Percentiles rank a stretch among this genome's conserved stretches.
Conservation (phyloP, 768 basidiomycete species). For the Tricholoma hemisulphureum region DNA sequence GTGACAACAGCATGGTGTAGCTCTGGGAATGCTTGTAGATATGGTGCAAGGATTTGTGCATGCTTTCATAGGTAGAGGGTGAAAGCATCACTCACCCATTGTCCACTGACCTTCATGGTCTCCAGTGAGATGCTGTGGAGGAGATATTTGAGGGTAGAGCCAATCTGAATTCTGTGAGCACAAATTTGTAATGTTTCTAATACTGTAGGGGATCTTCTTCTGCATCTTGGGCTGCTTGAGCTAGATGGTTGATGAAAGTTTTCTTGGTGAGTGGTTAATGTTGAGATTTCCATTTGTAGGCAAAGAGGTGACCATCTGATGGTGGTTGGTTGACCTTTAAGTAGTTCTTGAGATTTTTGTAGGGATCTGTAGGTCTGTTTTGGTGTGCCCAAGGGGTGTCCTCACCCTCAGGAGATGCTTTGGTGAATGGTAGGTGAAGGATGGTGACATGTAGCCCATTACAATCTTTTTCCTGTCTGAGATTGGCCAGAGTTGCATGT, state of each 20-base stretch:
- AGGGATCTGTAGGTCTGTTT: constrained; percentile 10
- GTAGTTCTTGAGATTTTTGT: constrained; percentile 2
- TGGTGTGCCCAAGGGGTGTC: constrained; percentile 12
- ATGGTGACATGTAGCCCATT: not conserved
- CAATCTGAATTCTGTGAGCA: constrained; percentile 28
- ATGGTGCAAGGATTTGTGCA: constrained; percentile 14
- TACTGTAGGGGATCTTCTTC: constrained; percentile 10
- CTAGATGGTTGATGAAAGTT: constrained; percentile 17
- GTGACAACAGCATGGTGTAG: not conserved
- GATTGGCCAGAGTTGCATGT: not conserved
- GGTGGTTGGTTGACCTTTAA: constrained; percentile 9
- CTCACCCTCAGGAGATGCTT: constrained; percentile 13
- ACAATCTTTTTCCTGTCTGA: not conserved
- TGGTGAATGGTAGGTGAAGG: constrained; percentile 16
- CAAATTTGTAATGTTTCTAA: too few species aligned
- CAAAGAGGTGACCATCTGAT: constrained; percentile 1
- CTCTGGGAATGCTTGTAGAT: constrained; percentile 6
- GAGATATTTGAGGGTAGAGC: constrained; percentile 12
- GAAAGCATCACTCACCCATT: constrained; percentile 12
- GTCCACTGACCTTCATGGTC: constrained; percentile 10
- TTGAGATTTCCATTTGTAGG: too few species aligned
- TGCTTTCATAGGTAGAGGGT: not conserved
- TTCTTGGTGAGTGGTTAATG: constrained; percentile 20
- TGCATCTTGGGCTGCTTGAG: not conserved
- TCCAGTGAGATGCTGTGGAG: constrained; percentile 14